Percentiles rank a stretch among this genome's conserved stretches.
Evolutionary conservation across 768 basidiomycete genomes (phyloP).

Genomic region (Mycena haematopus): DNA sequence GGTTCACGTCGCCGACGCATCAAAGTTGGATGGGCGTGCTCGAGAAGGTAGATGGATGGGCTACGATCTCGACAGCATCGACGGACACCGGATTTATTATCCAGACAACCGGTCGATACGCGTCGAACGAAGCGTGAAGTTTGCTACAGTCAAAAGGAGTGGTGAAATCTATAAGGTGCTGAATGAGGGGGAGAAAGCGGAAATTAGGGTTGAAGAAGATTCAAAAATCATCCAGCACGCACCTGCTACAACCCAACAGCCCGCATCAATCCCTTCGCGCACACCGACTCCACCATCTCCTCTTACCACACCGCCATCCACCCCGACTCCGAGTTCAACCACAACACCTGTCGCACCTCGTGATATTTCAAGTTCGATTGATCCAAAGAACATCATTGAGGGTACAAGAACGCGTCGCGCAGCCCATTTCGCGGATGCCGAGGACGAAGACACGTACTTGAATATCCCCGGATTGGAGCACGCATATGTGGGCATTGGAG

Average conservation of each 20-base stretch:
- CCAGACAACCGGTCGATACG: neutral
- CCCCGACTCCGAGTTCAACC: neutral
- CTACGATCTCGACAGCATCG: conserved; percentile 37
- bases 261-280: neutral
- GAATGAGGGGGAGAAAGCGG: conserved; percentile 29
- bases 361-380: conserved; percentile 20
- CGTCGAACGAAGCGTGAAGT: neutral
- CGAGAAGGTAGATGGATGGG: conserved; percentile 42
- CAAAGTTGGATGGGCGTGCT: conserved; percentile 36
- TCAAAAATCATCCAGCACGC: conserved; percentile 24
- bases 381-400: conserved; percentile 16
- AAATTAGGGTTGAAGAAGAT: conserved; percentile 8
- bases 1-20: conserved; percentile 29
- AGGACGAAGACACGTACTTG: neutral
- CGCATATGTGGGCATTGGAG: conserved; percentile 14
- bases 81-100: conserved; percentile 34
- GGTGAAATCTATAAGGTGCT: conserved; percentile 23
- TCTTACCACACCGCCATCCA: conserved; percentile 17
- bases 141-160: neutral
- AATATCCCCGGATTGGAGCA: neutral
- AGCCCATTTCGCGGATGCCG: conserved; percentile 2
- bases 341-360: conserved; percentile 4
- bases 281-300: conserved; percentile 3
- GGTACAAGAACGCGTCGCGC: conserved; percentile 16
- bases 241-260: conserved; percentile 9